Percentiles rank a stretch among this genome's conserved stretches.
These are phyloP conservation scores for Podila epigama DNA, from an alignment of 192 early-diverging fungal genomes.

Conservation along the genomic window DNA sequence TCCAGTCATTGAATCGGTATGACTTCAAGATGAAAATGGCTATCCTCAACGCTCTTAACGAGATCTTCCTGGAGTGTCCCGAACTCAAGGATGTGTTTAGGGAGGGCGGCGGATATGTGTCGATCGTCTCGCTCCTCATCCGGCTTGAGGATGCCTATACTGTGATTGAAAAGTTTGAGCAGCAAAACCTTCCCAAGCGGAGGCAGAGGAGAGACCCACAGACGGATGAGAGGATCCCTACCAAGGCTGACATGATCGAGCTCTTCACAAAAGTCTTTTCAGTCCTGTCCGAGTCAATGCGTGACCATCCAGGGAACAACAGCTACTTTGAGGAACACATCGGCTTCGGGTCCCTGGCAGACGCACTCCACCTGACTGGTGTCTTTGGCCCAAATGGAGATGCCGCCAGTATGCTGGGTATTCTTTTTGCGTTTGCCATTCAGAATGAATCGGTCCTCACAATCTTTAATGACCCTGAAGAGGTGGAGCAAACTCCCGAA, in stretches of 20 bases:
- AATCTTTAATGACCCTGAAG: conserved; percentile 48
- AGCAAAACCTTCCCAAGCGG: conserved; percentile 17
- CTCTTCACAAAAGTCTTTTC: conserved; percentile 54
- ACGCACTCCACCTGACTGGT: conserved; percentile 63
- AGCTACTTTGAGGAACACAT: conserved; percentile 60
- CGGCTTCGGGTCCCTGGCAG: conserved; percentile 61
- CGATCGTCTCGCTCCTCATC: conserved; percentile 64
- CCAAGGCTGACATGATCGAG: conserved; percentile 49
- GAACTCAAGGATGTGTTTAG: conserved; percentile 65
- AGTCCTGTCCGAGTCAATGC: conserved; percentile 63
- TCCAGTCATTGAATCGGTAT: conserved; percentile 57
- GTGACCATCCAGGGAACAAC: conserved; percentile 55
- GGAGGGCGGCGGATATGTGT: conserved; percentile 64
- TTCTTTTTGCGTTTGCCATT: conserved; percentile 63
- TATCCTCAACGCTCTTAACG: conserved; percentile 58
- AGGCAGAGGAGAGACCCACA: conserved; percentile 19
- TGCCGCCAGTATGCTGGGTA: conserved; percentile 59
- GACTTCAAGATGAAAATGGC: conserved; percentile 67
- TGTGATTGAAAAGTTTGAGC: conserved; percentile 19
- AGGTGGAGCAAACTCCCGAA: conserved; percentile 21
- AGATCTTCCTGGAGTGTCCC: conserved; percentile 55
- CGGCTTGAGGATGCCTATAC: conserved; percentile 59
- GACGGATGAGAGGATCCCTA: conserved; percentile 38
- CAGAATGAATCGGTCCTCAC: conserved; percentile 54
- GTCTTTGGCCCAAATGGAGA: conserved; percentile 51